These are phyloP conservation scores for Aspergillus ellipticus DNA, from an alignment of 495 filamentous ascomycete species.

Conservation along the genomic window DNA sequence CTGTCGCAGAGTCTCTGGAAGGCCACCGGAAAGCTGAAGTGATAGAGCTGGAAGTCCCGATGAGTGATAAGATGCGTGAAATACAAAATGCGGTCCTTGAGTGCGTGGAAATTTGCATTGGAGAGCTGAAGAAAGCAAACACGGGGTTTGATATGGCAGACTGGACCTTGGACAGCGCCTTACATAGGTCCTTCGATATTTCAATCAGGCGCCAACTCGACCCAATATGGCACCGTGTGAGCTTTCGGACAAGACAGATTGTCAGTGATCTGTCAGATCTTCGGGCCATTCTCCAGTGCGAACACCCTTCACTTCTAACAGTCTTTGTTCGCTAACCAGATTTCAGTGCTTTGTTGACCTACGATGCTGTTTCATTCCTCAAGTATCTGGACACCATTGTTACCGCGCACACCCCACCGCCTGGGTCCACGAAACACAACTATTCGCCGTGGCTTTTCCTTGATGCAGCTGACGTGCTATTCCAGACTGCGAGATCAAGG, in stretches of 20 bases:
- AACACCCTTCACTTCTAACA: not conserved
- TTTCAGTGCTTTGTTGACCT: conserved; percentile 63
- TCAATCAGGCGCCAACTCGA: conserved; percentile 87
- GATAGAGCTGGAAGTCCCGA: conserved; percentile 93
- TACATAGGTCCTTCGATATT: conserved; percentile 89
- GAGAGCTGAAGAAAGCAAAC: conserved; percentile 86
- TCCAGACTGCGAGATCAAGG: conserved; percentile 81
- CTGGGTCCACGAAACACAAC: conserved; percentile 80
- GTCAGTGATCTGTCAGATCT: conserved; percentile 84
- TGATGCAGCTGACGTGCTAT: conserved; percentile 91
- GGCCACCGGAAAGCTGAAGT: conserved; percentile 92
- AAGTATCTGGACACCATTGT: conserved; percentile 93
- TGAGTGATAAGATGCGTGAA: conserved; percentile 89
- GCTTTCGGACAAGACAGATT: conserved; percentile 90
- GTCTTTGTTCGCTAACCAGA: conserved; percentile 17
- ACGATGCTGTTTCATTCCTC: conserved; percentile 88
- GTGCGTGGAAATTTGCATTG: conserved; percentile 91
- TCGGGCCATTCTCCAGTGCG: conserved; percentile 76
- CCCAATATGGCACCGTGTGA: conserved; percentile 95
- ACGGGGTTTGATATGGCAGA: conserved; percentile 91
- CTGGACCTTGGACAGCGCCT: conserved; percentile 93
- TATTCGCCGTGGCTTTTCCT: conserved; percentile 97
- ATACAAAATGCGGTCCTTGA: conserved; percentile 95
- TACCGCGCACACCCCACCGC: conserved; percentile 81
- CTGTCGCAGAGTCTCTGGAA: conserved; percentile 82